Conservation (phyloP, 306 rosid species). For the Cyamopsis tetragonoloba region DNA sequence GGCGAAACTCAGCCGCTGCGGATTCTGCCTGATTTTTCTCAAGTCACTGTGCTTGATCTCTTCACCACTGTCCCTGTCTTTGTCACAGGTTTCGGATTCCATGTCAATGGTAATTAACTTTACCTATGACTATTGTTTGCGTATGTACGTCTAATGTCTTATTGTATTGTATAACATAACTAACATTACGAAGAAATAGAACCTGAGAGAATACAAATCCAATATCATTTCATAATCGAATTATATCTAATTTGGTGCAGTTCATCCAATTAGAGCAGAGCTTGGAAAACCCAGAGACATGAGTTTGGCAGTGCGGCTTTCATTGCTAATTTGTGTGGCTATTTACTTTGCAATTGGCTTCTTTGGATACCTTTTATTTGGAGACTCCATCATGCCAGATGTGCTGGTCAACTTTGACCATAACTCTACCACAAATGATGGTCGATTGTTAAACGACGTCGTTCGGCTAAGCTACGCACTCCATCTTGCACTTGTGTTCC, state of each 20-base stretch:
- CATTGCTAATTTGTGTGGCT: slow-evolving; percentile 34
- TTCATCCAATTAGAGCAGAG: slow-evolving; percentile 71
- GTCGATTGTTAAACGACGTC: slow-evolving; percentile 35
- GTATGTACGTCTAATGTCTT: too few species aligned
- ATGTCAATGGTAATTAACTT: slow-evolving; percentile 57
- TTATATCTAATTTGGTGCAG: slow-evolving; percentile 28
- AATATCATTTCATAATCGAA: too few species aligned
- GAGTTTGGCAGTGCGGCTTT: slow-evolving; percentile 33
- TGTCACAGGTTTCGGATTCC: slow-evolving; percentile 57
- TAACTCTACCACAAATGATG: slow-evolving; percentile 24
- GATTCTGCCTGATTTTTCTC: slow-evolving; percentile 47
- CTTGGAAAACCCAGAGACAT: slow-evolving; percentile 42
- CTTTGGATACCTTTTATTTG: slow-evolving; percentile 57
- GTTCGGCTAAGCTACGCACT: slow-evolving; percentile 56
- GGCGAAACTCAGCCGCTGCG: slow-evolving; percentile 42
- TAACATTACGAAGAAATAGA: too few species aligned
- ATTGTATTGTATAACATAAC: too few species aligned
- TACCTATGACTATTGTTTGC: too few species aligned
- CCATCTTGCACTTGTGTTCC: slow-evolving; percentile 60
- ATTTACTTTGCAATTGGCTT: slow-evolving; percentile 56
- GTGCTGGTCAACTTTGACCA: slow-evolving; percentile 58
- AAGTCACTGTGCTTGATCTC: slow-evolving; percentile 45
- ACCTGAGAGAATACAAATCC: too few species aligned
- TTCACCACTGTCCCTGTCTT: slow-evolving; percentile 57
- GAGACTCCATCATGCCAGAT: slow-evolving; percentile 49